These are phyloP conservation scores for Penicillium sp. DNA, from an alignment of 2,329 filamentous ascomycete species.

Conservation along the genomic window DNA sequence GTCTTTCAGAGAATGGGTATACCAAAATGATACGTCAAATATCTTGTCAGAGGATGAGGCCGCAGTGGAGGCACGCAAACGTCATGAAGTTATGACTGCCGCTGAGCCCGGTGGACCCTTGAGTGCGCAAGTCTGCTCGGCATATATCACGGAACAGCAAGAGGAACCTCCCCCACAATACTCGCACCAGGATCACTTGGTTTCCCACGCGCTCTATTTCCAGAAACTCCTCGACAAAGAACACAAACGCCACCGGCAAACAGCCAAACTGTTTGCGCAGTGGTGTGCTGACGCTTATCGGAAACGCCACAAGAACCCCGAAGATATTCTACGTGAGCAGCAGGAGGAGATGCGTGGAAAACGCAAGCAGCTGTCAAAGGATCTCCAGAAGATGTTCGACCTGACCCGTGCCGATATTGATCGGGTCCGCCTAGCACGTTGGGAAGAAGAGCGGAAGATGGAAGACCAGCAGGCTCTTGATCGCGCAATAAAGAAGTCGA, in stretches of 20 bases:
- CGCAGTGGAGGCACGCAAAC: constrained; percentile 65
- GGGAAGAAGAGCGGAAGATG: constrained; percentile 57
- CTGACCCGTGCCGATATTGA: constrained; percentile 60
- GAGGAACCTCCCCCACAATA: constrained; percentile 78
- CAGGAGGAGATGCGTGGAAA: constrained; percentile 63
- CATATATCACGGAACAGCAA: constrained; percentile 70
- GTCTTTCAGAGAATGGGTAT: constrained; percentile 66
- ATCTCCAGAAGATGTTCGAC: constrained; percentile 62
- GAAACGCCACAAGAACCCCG: constrained; percentile 49
- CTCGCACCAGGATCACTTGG: constrained; percentile 82
- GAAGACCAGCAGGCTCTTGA: constrained; percentile 55
- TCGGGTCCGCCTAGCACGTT: constrained; percentile 55
- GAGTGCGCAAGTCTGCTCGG: constrained; percentile 66
- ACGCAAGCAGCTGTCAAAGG: constrained; percentile 70
- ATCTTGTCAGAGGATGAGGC: constrained; percentile 60
- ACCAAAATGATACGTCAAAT: constrained; percentile 49
- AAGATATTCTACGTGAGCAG: constrained; percentile 80
- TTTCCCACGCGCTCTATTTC: constrained; percentile 76
- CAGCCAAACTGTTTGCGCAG: constrained; percentile 74
- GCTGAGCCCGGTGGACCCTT: constrained; percentile 73
- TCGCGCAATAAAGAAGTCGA: constrained; percentile 54
- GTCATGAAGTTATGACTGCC: constrained; percentile 70
- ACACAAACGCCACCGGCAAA: constrained; percentile 71
- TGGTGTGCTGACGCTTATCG: constrained; percentile 46
- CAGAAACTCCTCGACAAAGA: constrained; percentile 77